Evolutionary conservation across 78 protist genomes (phyloP).

Genomic region (Dictyostelium firmibasis): DNA sequence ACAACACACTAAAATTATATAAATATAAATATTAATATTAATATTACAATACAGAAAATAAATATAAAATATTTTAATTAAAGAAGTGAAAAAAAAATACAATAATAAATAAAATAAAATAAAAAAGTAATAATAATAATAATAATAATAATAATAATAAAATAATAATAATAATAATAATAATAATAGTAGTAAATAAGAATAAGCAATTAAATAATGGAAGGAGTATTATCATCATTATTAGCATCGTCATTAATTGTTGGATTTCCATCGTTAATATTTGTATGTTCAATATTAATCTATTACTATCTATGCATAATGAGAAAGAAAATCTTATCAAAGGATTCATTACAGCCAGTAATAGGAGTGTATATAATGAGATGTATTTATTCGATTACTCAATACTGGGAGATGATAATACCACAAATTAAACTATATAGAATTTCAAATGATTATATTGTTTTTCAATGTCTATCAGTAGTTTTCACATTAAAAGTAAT

Average conservation of each 20-base stretch:
- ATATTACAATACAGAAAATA: too few relatives aligned
- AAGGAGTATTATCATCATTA: slow-evolving; percentile 54
- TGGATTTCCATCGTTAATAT: slow-evolving; percentile 40
- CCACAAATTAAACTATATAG: slow-evolving; percentile 34
- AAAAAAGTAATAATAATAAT: neutral
- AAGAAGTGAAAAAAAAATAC: neutral
- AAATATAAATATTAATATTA: too few relatives aligned
- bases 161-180: neutral
- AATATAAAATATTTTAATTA: too few relatives aligned
- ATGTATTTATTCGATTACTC: slow-evolving; percentile 46
- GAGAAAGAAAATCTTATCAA: slow-evolving; percentile 1
- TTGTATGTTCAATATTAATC: slow-evolving; percentile 20
- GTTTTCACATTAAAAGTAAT: slow-evolving; percentile 49
- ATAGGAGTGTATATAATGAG: slow-evolving; percentile 24
- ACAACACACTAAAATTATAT: too few relatives aligned
- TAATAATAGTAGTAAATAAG: neutral
- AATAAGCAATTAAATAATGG: slow-evolving; percentile 18
- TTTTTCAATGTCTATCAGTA: slow-evolving; percentile 49
- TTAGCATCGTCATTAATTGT: slow-evolving; percentile 64
- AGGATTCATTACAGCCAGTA: slow-evolving; percentile 47
- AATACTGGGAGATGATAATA: slow-evolving; percentile 58
- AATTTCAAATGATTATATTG: slow-evolving; percentile 46
- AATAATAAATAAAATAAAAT: too few relatives aligned
- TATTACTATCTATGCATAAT: slow-evolving; percentile 18
- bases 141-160: neutral